Evolutionary conservation across 1,284 basidiomycete species (phyloP).

Genomic region (Leccinum subspadiceum): DNA sequence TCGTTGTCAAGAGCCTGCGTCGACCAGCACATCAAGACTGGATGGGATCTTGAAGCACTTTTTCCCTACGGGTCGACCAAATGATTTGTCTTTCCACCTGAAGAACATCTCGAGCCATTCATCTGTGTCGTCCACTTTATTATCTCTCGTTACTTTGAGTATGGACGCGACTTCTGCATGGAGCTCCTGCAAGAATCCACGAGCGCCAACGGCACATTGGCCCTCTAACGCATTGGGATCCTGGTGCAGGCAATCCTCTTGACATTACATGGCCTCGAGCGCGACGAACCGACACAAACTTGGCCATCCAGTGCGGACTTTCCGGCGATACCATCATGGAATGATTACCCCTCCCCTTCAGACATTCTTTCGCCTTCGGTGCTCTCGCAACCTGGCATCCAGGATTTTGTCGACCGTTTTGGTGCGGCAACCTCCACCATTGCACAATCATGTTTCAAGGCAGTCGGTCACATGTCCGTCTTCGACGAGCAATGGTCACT

Average conservation of each 20-base stretch:
- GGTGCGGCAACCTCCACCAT: conserved; percentile 64
- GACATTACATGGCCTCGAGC: conserved; percentile 71
- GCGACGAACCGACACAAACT: conserved; percentile 62
- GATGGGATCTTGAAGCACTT: conserved; percentile 77
- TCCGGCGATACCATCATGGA: conserved; percentile 50
- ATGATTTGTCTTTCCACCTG: conserved; percentile 57
- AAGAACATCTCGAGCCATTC: conserved; percentile 78
- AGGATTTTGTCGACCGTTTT: conserved; percentile 72
- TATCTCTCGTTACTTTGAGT: conserved; percentile 84
- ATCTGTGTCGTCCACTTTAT: conserved; percentile 82
- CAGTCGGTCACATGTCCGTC: conserved; percentile 75
- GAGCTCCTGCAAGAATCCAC: conserved; percentile 73
- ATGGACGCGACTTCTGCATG: conserved; percentile 79
- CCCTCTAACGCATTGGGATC: conserved; percentile 73
- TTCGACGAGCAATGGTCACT: conserved; percentile 82
- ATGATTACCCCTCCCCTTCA: conserved; percentile 73
- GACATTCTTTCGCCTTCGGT: conserved; percentile 55
- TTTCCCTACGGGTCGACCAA: conserved; percentile 71
- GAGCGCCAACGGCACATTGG: conserved; percentile 46
- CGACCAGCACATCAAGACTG: conserved; percentile 76
- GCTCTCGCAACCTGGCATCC: conserved; percentile 65
- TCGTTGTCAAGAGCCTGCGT: conserved; percentile 83
- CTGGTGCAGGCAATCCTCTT: conserved; percentile 78
- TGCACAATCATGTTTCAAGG: conserved; percentile 62
- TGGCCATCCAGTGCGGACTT: conserved; percentile 84